Conservation (phyloP, 2,329 filamentous ascomycete genomes). For the Xylariales sp. region DNA sequence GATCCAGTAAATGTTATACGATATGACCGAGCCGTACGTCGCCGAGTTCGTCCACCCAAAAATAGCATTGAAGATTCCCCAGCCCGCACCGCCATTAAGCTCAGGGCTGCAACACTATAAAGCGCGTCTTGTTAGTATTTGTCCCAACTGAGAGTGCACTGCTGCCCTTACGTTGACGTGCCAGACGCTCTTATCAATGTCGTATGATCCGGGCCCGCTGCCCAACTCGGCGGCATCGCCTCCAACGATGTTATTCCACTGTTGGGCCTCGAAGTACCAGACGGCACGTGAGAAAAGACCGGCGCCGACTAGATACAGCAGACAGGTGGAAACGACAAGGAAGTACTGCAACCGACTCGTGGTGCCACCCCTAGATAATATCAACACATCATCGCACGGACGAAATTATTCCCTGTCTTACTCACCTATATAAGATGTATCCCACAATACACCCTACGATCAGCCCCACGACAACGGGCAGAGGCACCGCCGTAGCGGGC, state of each 20-base stretch:
- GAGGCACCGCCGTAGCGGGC: slow-evolving; percentile 79
- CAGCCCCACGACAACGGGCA: slow-evolving; percentile 80
- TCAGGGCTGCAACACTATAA: slow-evolving; percentile 80
- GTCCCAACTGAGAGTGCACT: not conserved
- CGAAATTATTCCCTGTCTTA: slow-evolving; percentile 11
- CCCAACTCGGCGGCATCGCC: slow-evolving; percentile 64
- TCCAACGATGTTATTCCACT: slow-evolving; percentile 74
- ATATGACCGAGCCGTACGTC: slow-evolving; percentile 86
- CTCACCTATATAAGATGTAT: slow-evolving; percentile 81
- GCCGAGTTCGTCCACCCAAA: slow-evolving; percentile 91
- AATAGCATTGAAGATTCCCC: slow-evolving; percentile 88
- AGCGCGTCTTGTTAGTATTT: slow-evolving; percentile 16
- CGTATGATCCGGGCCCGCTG: slow-evolving; percentile 78
- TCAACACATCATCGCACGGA: slow-evolving; percentile 19
- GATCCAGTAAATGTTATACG: slow-evolving; percentile 91
- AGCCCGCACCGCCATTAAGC: slow-evolving; percentile 78
- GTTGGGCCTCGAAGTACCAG: slow-evolving; percentile 77
- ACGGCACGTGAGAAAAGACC: slow-evolving; percentile 82
- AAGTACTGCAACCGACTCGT: slow-evolving; percentile 77
- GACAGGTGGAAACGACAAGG: slow-evolving; percentile 82
- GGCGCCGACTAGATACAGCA: slow-evolving; percentile 85
- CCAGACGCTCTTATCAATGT: slow-evolving; percentile 83
- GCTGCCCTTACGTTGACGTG: slow-evolving; percentile 75
- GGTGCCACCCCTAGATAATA: slow-evolving; percentile 65
- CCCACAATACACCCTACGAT: slow-evolving; percentile 74